Base-by-base conservation (phyloP, 202 grass and related monocot species). In the Brachypodium distachyon region DNA sequence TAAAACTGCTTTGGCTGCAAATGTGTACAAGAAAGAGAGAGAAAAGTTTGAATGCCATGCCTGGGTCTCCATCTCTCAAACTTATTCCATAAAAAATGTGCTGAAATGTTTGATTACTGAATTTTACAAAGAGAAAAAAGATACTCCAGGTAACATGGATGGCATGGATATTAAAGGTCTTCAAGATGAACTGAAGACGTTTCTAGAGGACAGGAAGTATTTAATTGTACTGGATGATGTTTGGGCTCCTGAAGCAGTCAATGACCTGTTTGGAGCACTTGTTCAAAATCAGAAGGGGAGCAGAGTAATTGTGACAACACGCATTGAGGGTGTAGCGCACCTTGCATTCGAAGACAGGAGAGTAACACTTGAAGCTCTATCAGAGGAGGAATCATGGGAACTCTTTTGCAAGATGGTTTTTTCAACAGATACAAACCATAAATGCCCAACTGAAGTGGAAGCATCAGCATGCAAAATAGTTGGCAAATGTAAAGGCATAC, bases 211-310 rank as follows among this genome's bases (percentile, higher is more conserved):
- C 1, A 52, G 46, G 25, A 86, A 76, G 53, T 86, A 86, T 61
- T 51, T 86, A 41, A 76, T 86, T 6, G n/a, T 86, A 1, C 31
- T 86, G 47, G 84, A 86, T 76, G 84, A 87, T 64, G 64, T 87
- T 17, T 86, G 84, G 84, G 40, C 55, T 54, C 19, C 61, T 54
- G 59, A 46, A 50, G 61, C 61, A 54, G 51, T 70, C 12, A 18
- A 6, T 72, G 70, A 77, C 50, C 16, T 86, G 5, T 41, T 18
- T 17, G 41, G 74, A 7, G 61, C 62, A 60, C 2, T 86, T 43
- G 41, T 54, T 81, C 52, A 14, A 42, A 86, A 80, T 46, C 18
- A 32, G n/a, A 19, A 19, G 28, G 50, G 70, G 0, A 86, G 84
- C 11, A 14, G 51, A 61, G 59, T 82, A 12, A 16, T 86, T 1